Evolutionary conservation across 2,329 filamentous ascomycete genomes (phyloP), one percentile per base, ranked within the genome.

Genomic region (Penicillium paneum): DNA sequence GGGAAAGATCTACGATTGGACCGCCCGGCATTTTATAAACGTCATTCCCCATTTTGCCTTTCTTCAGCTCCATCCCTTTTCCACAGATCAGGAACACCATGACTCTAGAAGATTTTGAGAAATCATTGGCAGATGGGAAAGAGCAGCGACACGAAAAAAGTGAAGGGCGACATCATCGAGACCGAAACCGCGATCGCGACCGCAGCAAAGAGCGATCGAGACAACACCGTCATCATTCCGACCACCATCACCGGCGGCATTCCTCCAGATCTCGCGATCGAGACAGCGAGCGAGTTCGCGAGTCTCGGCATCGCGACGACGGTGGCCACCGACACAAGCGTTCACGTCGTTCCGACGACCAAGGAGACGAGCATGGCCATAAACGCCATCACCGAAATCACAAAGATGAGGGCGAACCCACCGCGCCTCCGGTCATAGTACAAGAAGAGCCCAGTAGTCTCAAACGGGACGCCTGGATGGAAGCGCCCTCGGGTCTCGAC

Each of bases 391-490:
- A 79, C 50, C 72, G 75, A 40, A 60, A 62, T 24, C 64, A 66
- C 51, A 67, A 66, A 34, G 81, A 83, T 21, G 79, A 61, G 15
- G 75, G 77, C 32, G 56, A 72, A 3, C 55, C 65, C 3, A 56
- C 60, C 5, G 57, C 58, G 4, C 57, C 58, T 6, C 56, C 72
- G 24, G 71, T 74, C 8, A 65, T 57, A 7, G 49, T 55, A 1
- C 64, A 82, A 74, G 64, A 79, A 74, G 64, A 76, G 66, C 63
- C 68, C 15, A 62, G 73, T 21, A 65, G 74, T 1, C 65, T 86
- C 31, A 81, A 86, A 62, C 84, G 95, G 59, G 94, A 97, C 71
- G 84, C 88, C 0, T 99, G 95, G 92, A 99, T 99, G 94, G 87
- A 91, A 56, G 88, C 88, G 0, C 91, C 93, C 0, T 90, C 89